A percentile compares a stretch with the other conserved stretches of the same genome.
Conservation (phyloP, 208 protist genomes). For the Acanthamoeba triangularis region DNA sequence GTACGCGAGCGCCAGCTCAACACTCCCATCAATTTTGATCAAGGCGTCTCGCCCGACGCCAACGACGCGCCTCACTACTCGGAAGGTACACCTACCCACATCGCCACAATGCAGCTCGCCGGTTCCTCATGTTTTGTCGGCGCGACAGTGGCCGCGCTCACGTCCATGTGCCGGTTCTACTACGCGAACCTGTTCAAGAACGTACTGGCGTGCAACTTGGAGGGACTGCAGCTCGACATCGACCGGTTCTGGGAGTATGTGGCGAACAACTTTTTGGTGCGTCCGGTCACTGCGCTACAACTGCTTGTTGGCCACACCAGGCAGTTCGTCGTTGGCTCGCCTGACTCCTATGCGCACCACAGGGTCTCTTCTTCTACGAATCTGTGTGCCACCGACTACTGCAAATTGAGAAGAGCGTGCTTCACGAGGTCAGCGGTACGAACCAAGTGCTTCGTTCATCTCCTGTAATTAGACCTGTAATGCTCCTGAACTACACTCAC, state of each 20-base stretch:
- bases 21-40: slow-evolving; percentile 6
- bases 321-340: too few relatives aligned
- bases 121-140: neutral
- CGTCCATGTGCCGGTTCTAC: neutral
- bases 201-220: neutral
- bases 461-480: neutral
- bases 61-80: neutral
- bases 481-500: neutral
- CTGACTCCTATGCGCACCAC: too few relatives aligned
- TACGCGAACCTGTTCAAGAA: slow-evolving; percentile 12
- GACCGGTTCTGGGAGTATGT: slow-evolving; percentile 32
- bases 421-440: neutral
- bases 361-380: neutral
- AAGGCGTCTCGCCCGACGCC: neutral
- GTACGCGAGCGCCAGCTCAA: neutral
- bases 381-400: neutral
- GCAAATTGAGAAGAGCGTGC: neutral
- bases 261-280: neutral
- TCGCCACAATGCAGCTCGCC: neutral
- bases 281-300: neutral
- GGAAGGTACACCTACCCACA: neutral
- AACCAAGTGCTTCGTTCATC: neutral
- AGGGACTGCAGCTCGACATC: neutral
- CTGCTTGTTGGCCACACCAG: neutral
- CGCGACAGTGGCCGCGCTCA: neutral